Conservation (phyloP, 345 rosid genomes). For the Lepidium africanum region DNA sequence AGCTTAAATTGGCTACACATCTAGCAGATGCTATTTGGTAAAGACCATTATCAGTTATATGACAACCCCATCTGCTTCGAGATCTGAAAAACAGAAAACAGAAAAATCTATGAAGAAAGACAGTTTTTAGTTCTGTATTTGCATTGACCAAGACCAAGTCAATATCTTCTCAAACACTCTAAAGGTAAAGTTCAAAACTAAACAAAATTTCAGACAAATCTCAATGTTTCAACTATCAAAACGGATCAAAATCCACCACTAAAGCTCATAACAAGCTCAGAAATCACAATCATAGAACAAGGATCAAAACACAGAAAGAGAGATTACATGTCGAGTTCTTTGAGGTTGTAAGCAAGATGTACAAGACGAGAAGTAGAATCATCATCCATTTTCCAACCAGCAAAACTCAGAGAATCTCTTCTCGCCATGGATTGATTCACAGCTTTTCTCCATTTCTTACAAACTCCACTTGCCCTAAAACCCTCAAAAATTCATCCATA, state of each 20-base stretch:
- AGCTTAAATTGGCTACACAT: slow-evolving; percentile 63
- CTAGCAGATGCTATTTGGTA: slow-evolving; percentile 54
- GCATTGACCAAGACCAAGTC: background rate
- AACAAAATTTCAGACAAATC: background rate
- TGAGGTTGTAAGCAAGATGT: slow-evolving; percentile 61
- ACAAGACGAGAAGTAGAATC: slow-evolving; percentile 71
- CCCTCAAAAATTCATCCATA: background rate
- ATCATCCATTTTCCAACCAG: slow-evolving; percentile 82
- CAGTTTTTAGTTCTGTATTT: background rate
- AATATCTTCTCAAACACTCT: background rate
- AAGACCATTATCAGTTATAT: slow-evolving; percentile 75
- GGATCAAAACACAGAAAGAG: background rate
- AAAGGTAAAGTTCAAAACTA: slow-evolving; percentile 8
- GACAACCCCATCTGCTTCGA: slow-evolving; percentile 90
- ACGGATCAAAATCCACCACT: slow-evolving; percentile 1
- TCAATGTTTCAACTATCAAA: background rate
- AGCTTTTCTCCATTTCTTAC: slow-evolving; percentile 82
- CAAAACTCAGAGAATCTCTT: slow-evolving; percentile 62
- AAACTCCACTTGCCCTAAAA: slow-evolving; percentile 66
- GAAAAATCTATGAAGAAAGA: background rate
- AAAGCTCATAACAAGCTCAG: background rate
- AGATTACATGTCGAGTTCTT: slow-evolving; percentile 79
- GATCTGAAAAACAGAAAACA: slow-evolving; percentile 43
- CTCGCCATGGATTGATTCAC: slow-evolving; percentile 74
- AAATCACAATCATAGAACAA: background rate